These are phyloP conservation scores for Corymbia maculata DNA, from an alignment of 345 rosid genomes.

Conservation along the genomic window DNA sequence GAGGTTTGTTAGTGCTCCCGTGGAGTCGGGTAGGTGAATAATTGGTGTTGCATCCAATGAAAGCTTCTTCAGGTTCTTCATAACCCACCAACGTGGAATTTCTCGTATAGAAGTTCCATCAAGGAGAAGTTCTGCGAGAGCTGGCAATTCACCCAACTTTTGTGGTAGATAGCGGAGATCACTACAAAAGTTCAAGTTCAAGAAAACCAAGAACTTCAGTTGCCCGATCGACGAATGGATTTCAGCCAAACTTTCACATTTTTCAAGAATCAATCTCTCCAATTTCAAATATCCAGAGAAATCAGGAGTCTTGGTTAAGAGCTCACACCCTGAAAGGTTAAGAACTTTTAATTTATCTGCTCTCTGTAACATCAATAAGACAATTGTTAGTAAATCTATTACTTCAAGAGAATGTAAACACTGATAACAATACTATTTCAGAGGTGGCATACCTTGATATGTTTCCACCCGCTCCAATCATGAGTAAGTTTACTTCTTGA, in stretches of 20 bases:
- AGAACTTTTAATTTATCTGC: neutral
- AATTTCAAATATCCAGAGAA: neutral
- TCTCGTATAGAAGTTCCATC: neutral
- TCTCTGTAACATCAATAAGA: neutral
- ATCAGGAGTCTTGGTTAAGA: neutral
- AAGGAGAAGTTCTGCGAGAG: neutral
- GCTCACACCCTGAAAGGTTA: neutral
- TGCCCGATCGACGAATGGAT: neutral
- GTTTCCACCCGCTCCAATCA: neutral
- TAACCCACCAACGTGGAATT: neutral
- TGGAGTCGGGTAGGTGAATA: neutral
- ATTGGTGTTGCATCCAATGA: neutral
- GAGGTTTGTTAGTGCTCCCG: neutral
- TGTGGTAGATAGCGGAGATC: neutral
- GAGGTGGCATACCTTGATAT: neutral
- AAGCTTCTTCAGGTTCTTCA: neutral
- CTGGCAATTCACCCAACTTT: neutral
- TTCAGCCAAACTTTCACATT: neutral
- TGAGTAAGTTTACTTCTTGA: neutral
- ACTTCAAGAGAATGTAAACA: neutral
- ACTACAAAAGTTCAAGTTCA: neutral
- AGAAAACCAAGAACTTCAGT: neutral
- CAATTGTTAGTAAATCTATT: neutral
- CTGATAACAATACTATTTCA: neutral
- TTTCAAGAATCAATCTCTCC: neutral